Base-by-base conservation (phyloP, 306 rosid species). In the Cucumis melo region DNA sequence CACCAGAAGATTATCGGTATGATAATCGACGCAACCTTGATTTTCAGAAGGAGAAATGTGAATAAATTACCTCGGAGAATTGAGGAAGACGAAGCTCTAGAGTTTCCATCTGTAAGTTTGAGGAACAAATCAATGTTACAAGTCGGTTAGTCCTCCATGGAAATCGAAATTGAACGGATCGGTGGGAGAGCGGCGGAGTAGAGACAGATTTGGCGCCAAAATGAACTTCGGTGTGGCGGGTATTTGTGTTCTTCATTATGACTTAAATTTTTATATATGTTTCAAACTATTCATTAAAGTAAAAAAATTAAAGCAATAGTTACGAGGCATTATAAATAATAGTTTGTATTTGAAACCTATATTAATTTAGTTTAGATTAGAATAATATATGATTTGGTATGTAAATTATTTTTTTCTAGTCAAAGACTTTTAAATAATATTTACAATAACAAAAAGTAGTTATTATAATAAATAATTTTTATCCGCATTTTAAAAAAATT, bases 1-100 rank as follows among this genome's bases (percentile, higher is more conserved):
- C 20, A 44, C 10, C 34, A 67, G 19, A 67, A 42, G 29, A n/a
- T 67, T 39, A 41, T 38, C 54, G 11, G 19, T 67, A 21, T 6
- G 21, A 21, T 42, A 44, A 21, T 21, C 20, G 56, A 68, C 4
- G 38, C 32, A 63, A 7, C 19, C 44, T 34, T 65, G 62, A 27
- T 44, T 7, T 16, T 19, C 5, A 55, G 1, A n/a, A 63, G n/a
- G 42, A 23, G 27, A 34, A 64, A 8, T 67, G 44, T n/a, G 9
- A 10, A 6, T 0, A 0, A 16, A 16, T 54, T 79, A 84, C 92
- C 92, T 88, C 88, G 38, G 90, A 86, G 84, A 88, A 88, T 65
- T 84, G 92, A 78, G 92, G 90, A 79, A 78, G 78, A 86, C 84
- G 90, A 83, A 86, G 79, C 64, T 82, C 86, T 75, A 78, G 20